Evolutionary conservation across 257 asterid species (phyloP).

Genomic region (Jacaranda copaia): DNA sequence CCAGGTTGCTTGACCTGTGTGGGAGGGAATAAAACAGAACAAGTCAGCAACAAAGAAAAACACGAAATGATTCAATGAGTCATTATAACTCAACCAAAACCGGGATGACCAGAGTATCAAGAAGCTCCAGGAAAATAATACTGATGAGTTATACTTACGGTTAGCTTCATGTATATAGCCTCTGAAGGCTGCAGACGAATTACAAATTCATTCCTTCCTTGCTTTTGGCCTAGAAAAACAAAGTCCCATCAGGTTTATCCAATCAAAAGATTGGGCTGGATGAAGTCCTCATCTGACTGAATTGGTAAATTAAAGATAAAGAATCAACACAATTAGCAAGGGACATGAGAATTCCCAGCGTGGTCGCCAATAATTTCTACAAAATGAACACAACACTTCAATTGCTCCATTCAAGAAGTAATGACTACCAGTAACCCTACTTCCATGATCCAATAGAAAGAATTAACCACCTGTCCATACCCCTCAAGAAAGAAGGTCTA

Average conservation of each 20-base stretch:
- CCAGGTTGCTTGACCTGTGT: constrained; percentile 98
- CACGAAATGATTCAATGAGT: background rate
- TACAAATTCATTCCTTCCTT: constrained; percentile 95
- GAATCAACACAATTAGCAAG: no score
- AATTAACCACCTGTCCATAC: no score
- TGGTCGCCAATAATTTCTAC: no score
- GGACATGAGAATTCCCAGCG: no score
- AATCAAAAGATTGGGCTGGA: background rate
- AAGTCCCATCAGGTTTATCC: constrained; percentile 34
- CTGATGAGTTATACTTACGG: constrained; percentile 52
- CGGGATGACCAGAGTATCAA: background rate
- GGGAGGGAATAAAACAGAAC: constrained; percentile 34
- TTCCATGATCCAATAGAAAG: no score
- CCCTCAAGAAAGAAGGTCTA: background rate
- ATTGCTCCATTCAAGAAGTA: no score
- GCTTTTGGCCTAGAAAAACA: constrained; percentile 71
- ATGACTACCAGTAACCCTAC: no score
- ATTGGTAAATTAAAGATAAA: no score
- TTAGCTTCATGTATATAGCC: constrained; percentile 98
- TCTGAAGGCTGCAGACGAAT: constrained; percentile 97
- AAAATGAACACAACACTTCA: no score
- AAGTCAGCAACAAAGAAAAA: background rate
- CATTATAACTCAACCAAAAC: background rate
- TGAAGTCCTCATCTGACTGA: no score
- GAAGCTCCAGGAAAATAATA: background rate